These are phyloP conservation scores for Aechmea fasciata DNA, from an alignment of 176 grass and related monocot genomes.

Conservation along the genomic window DNA sequence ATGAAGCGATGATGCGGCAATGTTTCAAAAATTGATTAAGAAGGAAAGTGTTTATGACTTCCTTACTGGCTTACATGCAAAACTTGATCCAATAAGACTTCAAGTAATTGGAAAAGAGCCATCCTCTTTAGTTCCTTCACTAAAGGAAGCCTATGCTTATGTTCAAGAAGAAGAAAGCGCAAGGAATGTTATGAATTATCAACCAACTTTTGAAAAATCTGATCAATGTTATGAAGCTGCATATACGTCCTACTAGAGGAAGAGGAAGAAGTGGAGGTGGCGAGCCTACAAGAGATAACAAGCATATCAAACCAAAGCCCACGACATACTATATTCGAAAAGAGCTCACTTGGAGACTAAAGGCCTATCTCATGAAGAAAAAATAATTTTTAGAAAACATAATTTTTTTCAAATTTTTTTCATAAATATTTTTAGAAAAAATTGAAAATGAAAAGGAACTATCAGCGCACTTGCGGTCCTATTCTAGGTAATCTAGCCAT, in stretches of 20 bases:
- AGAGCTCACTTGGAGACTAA: not conserved
- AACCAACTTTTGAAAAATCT: not conserved
- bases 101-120: not conserved
- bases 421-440: no score
- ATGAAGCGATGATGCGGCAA: not conserved
- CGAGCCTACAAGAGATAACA: no score
- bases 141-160: not conserved
- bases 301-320: not conserved
- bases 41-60: conserved; percentile 6
- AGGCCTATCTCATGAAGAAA: no score
- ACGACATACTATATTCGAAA: not conserved
- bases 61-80: not conserved
- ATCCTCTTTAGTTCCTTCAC: not conserved
- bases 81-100: conserved; percentile 15
- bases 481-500: no score
- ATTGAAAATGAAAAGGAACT: no score
- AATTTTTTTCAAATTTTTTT: no score
- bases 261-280: not conserved
- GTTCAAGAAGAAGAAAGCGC: not conserved
- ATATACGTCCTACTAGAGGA: not conserved
- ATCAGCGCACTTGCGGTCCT: no score
- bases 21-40: not conserved
- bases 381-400: no score
- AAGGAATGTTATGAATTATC: not conserved
- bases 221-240: not conserved